A percentile compares a stretch with the other conserved stretches of the same genome.
Conservation (phyloP, 805 yeast species). For the Tetrapisispora fleetii region DNA sequence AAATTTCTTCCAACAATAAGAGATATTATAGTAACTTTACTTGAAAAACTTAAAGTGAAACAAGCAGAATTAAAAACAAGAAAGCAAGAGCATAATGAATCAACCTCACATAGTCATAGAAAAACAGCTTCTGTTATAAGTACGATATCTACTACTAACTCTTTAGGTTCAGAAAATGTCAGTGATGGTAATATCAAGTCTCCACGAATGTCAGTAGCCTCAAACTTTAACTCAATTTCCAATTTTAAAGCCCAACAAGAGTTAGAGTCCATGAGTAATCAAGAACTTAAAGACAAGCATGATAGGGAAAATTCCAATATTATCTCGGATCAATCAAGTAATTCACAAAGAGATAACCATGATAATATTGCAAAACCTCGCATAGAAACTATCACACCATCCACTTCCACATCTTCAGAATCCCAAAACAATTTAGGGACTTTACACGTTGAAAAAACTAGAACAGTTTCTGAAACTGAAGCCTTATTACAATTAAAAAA, state of each 20-base stretch:
- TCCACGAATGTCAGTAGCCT: not conserved
- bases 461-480: conserved; percentile 30
- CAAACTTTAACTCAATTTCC: not conserved
- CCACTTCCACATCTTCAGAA: not conserved
- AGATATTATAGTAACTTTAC: conserved; percentile 69
- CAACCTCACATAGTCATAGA: not conserved
- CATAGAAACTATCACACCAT: not conserved
- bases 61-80: conserved; percentile 39
- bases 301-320: not conserved
- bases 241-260: not conserved
- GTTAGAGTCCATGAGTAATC: not conserved
- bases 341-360: not conserved
- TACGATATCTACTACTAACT: conserved; percentile 1
- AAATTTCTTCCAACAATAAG: conserved; percentile 74
- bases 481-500: conserved; percentile 72
- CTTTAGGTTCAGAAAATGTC: not conserved
- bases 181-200: not conserved
- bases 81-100: conserved; percentile 12
- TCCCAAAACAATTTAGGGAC: conserved; percentile 5
- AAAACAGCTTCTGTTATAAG: conserved; percentile 6
- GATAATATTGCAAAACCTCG: not conserved
- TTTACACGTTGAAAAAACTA: not conserved
- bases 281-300: not conserved
- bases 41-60: conserved; percentile 72
- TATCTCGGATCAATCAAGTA: not conserved